Base-by-base conservation (phyloP, 1,139 yeast genomes). In the Hemisphaericaspora xylanilytica region DNA sequence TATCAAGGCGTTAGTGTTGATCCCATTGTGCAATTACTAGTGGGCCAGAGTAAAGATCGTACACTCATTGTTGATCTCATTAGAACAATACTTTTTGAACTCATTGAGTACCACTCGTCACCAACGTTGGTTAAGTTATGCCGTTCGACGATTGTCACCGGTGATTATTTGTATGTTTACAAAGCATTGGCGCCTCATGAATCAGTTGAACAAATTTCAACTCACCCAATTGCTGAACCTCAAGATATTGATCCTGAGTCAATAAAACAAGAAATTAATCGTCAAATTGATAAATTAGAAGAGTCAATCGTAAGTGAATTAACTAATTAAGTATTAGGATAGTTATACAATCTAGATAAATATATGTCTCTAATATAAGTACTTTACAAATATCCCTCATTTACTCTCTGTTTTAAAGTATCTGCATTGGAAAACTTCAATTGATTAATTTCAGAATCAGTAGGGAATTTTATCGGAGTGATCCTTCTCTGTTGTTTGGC, bases 381-480 rank as follows among this genome's bases (percentile, higher is more conserved):
- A 10, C 27, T 15, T 16, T 32, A 8, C 14, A 21, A 21, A 6
- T 15, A 21, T 5, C 35, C 28, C 7, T n/a, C 12, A 11, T 21
- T 13, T 10, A 13, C 16, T 14, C 38, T 14, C 15, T 29, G 15
- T 27, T 32, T 44, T 17, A 33, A 28, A 15, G 28, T 32, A 21
- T 34, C 31, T 16, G 58, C 56, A 1, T 74, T 73, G 0, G 73
- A 66, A 40, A 65, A 58, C 38, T 48, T 51, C 2, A 70, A 65
- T 32, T 59, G 61, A 20, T 45, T 44, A 18, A 45, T 33, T n/a
- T 58, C 61, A 16, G 57, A 64, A 9, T 60, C 63, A 1, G 58
- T 55, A 1, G 75, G 75, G 20, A 70, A 56, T 39, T 58, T 53
- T 7, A 70, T 67, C 1, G 76, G 76, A 6, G 65, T 63, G 27